Evolutionary conservation across 352 stramenopile genomes (phyloP).

Genomic region (Peronospora destructor): DNA sequence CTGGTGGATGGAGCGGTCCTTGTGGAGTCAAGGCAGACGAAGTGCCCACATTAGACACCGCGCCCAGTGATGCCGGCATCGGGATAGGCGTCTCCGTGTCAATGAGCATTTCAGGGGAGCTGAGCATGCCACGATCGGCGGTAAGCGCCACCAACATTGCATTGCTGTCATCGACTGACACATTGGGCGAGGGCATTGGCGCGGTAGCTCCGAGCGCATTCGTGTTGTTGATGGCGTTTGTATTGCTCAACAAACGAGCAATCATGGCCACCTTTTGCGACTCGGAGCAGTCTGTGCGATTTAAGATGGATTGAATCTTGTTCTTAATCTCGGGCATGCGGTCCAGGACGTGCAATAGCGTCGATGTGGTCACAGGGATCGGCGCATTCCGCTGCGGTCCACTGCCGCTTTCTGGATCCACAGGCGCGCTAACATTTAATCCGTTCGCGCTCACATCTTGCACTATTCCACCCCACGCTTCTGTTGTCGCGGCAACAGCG

Average conservation of each 20-base stretch:
- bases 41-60: constrained; percentile 16
- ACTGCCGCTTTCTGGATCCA: constrained; percentile 13
- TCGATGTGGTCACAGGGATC: constrained; percentile 74
- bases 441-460: constrained; percentile 22
- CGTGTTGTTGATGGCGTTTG: constrained; percentile 63
- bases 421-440: constrained; percentile 5
- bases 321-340: constrained; percentile 87
- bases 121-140: constrained; percentile 26
- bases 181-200: neutral
- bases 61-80: constrained; percentile 34
- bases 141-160: constrained; percentile 25
- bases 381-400: constrained; percentile 19
- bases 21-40: constrained; percentile 21
- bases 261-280: constrained; percentile 87
- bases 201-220: constrained; percentile 17
- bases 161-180: constrained; percentile 11
- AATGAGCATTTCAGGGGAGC: constrained; percentile 31
- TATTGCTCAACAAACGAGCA: constrained; percentile 75
- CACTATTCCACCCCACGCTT: constrained; percentile 29
- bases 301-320: constrained; percentile 85
- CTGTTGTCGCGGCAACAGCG: constrained; percentile 14
- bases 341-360: constrained; percentile 73
- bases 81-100: constrained; percentile 45
- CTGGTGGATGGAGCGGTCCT: constrained; percentile 20
- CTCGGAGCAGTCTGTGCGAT: constrained; percentile 79